Base-by-base conservation (phyloP, 192 early-diverging fungal genomes). In the Linnemannia schmuckeri region DNA sequence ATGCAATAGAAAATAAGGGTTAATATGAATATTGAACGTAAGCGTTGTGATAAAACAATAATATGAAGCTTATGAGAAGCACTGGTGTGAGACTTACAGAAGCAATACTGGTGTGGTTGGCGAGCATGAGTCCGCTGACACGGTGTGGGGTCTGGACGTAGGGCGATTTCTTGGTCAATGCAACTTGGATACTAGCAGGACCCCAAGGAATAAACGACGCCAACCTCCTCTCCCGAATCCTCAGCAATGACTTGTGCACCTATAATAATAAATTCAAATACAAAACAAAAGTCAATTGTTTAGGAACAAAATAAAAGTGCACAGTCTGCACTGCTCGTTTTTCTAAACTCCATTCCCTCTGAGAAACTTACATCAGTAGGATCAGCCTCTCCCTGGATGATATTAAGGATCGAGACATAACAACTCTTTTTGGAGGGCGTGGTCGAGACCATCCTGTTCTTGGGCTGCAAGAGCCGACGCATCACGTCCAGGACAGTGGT, bases 161-260 rank as follows among this genome's bases (percentile, higher is more conserved):
- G 10, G 98, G 99, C 49, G 96, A 97, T 84, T 97, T 97, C 57
- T 94, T 94, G 4, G 97, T 97, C 69, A 99, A 82, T 15, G 99
- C 98, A 1, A 99, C 99, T 86, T 99, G 99, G 82, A 99, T 99
- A 86, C 96, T 97, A 20, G 99, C 97, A 7, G 99, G 99, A 15
- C 99, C 99, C 99, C 99, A 99, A 35, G 99, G 99, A 76, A 99
- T 99, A 85, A 99, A 99, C 82, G 97, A 96, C 18, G 97, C 98
- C 68, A 99, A 88, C 30, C 96, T 91, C 40, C 97, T 93, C 85
- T 99, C 98, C 42, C 98, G 93, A 78, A 99, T 98, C 10, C 98
- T 93, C 84, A 99, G 89, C 74, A 99, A 90, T 52, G 97, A 98
- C 90, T 99, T 99, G 91, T 99, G 98, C 7, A 99, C 98, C 94